A percentile compares a stretch with the other conserved stretches of the same genome.
phyloP scores from a whole-genome alignment of 2,329 filamentous ascomycete genomes.

The Tolypocladium ophioglossoides region DNA sequence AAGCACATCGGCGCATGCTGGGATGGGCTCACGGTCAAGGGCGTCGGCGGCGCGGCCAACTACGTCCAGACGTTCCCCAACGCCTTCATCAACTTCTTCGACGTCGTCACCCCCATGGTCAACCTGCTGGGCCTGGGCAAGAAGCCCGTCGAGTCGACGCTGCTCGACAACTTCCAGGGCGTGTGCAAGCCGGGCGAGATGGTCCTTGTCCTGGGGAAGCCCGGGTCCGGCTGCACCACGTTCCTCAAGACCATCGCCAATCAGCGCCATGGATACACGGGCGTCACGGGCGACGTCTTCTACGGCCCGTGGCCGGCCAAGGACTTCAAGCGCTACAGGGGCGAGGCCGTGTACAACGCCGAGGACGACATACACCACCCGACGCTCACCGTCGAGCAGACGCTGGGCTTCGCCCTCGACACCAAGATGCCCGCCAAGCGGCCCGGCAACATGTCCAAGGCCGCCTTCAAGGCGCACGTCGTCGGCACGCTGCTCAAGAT shows the following conservation, averaged over 20 bases:
- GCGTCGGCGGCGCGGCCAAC: constrained; percentile 63
- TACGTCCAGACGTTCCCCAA: constrained; percentile 67
- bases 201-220: constrained; percentile 71
- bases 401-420: constrained; percentile 73
- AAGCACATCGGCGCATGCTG: constrained; percentile 76
- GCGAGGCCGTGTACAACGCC: constrained; percentile 71
- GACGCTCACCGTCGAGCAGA: constrained; percentile 80
- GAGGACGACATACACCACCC: constrained; percentile 79
- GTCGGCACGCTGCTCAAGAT: constrained; percentile 70
- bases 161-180: constrained; percentile 62
- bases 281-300: constrained; percentile 55
- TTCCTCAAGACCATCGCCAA: constrained; percentile 61
- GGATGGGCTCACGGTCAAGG: constrained; percentile 66
- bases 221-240: constrained; percentile 62
- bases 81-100: constrained; percentile 66
- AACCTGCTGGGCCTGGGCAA: constrained; percentile 53
- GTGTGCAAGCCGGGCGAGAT: constrained; percentile 75
- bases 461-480: constrained; percentile 67
- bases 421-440: constrained; percentile 76
- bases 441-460: constrained; percentile 60
- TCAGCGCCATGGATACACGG: constrained; percentile 47
- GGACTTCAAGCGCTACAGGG: constrained; percentile 65
- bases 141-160: constrained; percentile 60
- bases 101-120: constrained; percentile 56
- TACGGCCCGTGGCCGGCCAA: constrained; percentile 66